Evolutionary conservation across 352 stramenopile species (phyloP).

Genomic region (Phytopythium montanum): DNA sequence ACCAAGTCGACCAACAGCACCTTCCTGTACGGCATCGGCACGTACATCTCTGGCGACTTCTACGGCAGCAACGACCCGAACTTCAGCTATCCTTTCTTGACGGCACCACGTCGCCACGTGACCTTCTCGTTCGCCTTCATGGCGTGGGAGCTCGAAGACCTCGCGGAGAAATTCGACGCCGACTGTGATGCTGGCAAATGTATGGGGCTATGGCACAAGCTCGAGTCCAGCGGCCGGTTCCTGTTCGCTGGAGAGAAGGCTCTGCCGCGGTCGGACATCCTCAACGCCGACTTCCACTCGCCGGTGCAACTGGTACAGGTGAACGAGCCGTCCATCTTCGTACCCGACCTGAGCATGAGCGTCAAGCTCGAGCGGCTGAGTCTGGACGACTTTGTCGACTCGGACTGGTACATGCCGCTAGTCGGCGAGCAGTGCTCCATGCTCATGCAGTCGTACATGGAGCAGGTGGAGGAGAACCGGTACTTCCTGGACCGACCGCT

Average conservation of each 20-base stretch:
- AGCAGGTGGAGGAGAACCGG: slow-evolving; percentile 31
- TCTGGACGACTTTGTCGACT: slow-evolving; percentile 16
- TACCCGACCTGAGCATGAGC: slow-evolving; percentile 1
- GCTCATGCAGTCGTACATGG: slow-evolving; percentile 43
- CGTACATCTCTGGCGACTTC: slow-evolving; percentile 38
- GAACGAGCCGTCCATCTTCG: slow-evolving; percentile 19
- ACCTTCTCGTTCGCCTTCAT: slow-evolving; percentile 42
- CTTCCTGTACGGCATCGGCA: slow-evolving; percentile 38
- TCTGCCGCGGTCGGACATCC: slow-evolving; percentile 19
- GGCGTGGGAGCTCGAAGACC: slow-evolving; percentile 24
- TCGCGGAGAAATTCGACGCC: slow-evolving; percentile 28
- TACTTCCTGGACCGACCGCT: slow-evolving; percentile 33
- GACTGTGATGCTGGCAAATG: slow-evolving; percentile 29
- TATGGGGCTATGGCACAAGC: slow-evolving; percentile 33
- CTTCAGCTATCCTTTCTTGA: slow-evolving; percentile 19
- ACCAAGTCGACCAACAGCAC: slow-evolving; percentile 17
- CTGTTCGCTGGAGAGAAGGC: slow-evolving; percentile 33
- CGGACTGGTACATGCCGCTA: slow-evolving; percentile 13
- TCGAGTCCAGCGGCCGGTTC: slow-evolving; percentile 38
- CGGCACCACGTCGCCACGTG: slow-evolving; percentile 29
- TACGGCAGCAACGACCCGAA: slow-evolving; percentile 13
- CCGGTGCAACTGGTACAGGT: slow-evolving; percentile 43
- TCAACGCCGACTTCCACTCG: slow-evolving; percentile 27
- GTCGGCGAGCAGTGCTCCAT: slow-evolving; percentile 26
- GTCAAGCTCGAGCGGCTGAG: slow-evolving; percentile 27